Evolutionary conservation across 441 rosid genomes (phyloP), one percentile per base, ranked within the genome.

Genomic region (Sinapis alba): DNA sequence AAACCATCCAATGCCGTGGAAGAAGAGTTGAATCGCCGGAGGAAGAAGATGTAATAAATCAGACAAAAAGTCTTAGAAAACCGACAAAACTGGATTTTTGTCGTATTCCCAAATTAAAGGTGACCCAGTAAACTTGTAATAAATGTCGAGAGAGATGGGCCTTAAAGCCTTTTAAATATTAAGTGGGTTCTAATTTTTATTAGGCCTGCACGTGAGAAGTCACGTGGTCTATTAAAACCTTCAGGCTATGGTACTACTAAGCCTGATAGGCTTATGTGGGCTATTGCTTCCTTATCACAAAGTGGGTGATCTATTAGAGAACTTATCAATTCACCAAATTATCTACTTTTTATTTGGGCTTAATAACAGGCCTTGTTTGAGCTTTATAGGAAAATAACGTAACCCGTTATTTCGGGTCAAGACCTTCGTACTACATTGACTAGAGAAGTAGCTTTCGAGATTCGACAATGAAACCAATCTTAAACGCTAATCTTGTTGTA

Each of bases 71-170:
- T 45, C 53, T 5, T 15, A 32, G 34, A 38, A 57, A 69, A 12
- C 47, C 73, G 65, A 38, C 65, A 69, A 38, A 57, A 21, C 67
- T 45, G 30, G 56, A 43, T 69, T 32, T 45, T 41, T 45, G 62
- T 51, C 67, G 62, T 28, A 45, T 71, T 71, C 74, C 74, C 67
- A 13, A 60, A 36, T 45, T 65, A 60, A 43, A 71, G 54, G 47
- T 60, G 74, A 50, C 56, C 74, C 74, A 60, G 59, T 43, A 59
- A 69, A 38, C 54, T 15, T 47, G 54, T 47, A 47, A 20, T 47
- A 6, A 47, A 57, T 54, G 72, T 53, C 3, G 11, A 15, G 13
- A 26, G 3, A 10, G 26, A 45, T 47, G 60, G 71, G 71, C 47
- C 43, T 23, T 50, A 6, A 28, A 50, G 21, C 54, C 11, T 50